Evolutionary conservation across 2,329 filamentous ascomycete species (phyloP), one percentile per base, ranked within the genome.

Genomic region (Tolypocladium cylindrosporum): DNA sequence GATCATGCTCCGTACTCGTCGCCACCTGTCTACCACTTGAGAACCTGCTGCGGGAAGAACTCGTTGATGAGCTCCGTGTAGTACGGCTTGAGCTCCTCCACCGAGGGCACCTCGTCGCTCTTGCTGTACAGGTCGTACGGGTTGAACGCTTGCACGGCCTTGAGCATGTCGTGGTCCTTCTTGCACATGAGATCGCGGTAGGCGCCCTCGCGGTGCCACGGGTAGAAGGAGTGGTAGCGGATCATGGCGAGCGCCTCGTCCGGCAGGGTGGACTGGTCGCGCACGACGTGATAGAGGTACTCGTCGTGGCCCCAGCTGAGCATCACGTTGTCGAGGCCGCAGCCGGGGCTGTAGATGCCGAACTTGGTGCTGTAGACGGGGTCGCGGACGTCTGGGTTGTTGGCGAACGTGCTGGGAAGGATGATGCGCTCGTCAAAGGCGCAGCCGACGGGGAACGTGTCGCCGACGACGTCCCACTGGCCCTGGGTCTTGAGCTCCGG

Each of bases 61-160:
- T 76, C 74, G 58, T 72, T 66, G 53, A 76, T 76, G 42, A 76
- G 67, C 60, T 74, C 74, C 68, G 72, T 67, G 61, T 76, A 76
- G 62, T 76, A 76, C 1, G 74, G 74, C 71, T 93, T 95, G 59
- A 96, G 77, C 66, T 89, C 84, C 68, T 91, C 87, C 1, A 87
- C 82, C 58, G 83, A 86, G 1, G 90, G 91, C 27, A 91, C 79
- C 31, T 84, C 89, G 67, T 96, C 91, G 65, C 86, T 91, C 85
- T 96, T 96, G 77, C 88, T 93, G 77, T 96, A 96, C 56, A 96
- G 70, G 69, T 96, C 91, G 67, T 96, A 96, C 0, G 91, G 90
- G 71, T 96, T 96, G 74, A 96, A 96, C 0, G 89, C 90, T 72
- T 84, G 82, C 55, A 95, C 91, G 10, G 90, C 90, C 68, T 84